Evolutionary conservation across 106 monocot species (phyloP).

Genomic region (Amphibolis antarctica): DNA sequence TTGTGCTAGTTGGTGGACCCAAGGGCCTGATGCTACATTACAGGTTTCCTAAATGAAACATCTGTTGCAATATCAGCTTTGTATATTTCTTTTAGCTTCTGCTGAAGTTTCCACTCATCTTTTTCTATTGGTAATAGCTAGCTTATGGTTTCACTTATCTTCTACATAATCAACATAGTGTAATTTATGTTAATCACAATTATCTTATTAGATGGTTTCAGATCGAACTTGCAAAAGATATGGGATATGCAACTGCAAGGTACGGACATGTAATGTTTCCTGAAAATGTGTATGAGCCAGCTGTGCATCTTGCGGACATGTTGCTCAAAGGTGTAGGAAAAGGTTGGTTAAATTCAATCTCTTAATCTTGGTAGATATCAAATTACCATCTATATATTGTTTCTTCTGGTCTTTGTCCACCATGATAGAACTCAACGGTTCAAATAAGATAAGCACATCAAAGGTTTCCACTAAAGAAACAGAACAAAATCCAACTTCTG

Average conservation of each 20-base stretch:
- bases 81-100: background rate
- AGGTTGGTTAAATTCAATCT: constrained; percentile 27
- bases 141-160: background rate
- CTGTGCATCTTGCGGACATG: constrained; percentile 69
- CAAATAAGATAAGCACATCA: too few species aligned
- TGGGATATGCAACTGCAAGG: constrained; percentile 81
- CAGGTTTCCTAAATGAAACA: constrained; percentile 34
- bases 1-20: constrained; percentile 99
- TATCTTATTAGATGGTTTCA: constrained; percentile 52
- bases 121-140: too few species aligned
- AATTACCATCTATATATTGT: background rate
- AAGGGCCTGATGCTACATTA: constrained; percentile 83
- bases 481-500: too few species aligned
- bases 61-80: background rate
- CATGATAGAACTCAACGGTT: background rate
- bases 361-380: background rate
- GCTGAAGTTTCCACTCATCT: background rate
- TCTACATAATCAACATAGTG: background rate
- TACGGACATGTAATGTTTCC: constrained; percentile 99
- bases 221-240: constrained; percentile 94
- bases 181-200: background rate
- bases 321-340: constrained; percentile 88
- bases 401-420: background rate
- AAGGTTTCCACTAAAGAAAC: too few species aligned
- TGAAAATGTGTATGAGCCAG: constrained; percentile 94